Evolutionary conservation across 768 basidiomycete genomes (phyloP), one percentile per base, ranked within the genome.

Genomic region (Calocybe indica): DNA sequence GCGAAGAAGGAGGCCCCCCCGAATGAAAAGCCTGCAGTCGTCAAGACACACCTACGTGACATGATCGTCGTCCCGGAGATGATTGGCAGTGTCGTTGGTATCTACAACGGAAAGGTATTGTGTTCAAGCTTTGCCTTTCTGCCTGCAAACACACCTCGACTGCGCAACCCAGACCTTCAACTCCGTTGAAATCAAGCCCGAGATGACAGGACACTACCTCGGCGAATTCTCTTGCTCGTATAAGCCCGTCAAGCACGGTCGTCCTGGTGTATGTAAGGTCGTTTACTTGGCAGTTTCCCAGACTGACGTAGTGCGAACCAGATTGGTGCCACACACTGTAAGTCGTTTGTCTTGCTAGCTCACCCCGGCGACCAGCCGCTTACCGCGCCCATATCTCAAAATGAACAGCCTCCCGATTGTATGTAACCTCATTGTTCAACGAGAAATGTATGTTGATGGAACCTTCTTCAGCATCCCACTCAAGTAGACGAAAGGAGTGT

Each of bases 21-120:
- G 58, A 96, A 97, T 73, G 94, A 98, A 76, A 98, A 99, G 79
- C 96, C 96, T 50, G 80, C 92, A 45, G 89, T 93, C 58, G 95
- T 99, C 63, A 99, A 98, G 82, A 99, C 96, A 49, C 96, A 99
- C 72, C 79, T 99, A 59, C 92, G 96, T 62, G 86, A 98, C 74
- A 98, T 99, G 96, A 95, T 98, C 71, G 86, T 99, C 71, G 96
- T 99, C 51, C 96, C 96, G 43, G 96, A 99, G 78, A 98, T 99
- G 96, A 97, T 99, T 70, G 96, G 96, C 52, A 87, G 83, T 61
- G 91, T 98, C 56, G 84, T 97, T 54, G 96, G 96, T 53, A 95
- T 98, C 66, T 98, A 99, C 84, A 95, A 93, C 64, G 92, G 92
- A 64, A 95, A 95, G 81, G 88, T 90, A 62, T 14, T 4, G 22